A percentile compares a stretch with the other conserved stretches of the same genome.
Evolutionary conservation across 768 basidiomycete genomes (phyloP).

Genomic region (Albatrellus ellisii): DNA sequence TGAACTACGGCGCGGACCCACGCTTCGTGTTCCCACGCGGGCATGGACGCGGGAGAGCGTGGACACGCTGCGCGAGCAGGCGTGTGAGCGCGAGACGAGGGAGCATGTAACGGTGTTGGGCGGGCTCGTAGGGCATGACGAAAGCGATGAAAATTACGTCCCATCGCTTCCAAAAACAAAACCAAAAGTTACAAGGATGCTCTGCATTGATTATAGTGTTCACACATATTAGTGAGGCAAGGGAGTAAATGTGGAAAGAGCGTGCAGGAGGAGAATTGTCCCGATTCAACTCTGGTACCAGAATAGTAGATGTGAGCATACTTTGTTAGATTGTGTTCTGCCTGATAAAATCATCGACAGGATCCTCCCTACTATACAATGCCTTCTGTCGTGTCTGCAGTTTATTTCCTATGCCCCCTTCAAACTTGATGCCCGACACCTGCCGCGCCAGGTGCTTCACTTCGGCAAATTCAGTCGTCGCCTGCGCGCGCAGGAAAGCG

Average conservation of each 20-base stretch:
- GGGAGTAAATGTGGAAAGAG: too few relatives aligned
- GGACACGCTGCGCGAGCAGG: slow-evolving; percentile 23
- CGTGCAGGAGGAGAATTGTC: too few relatives aligned
- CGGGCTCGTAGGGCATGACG: slow-evolving; percentile 43
- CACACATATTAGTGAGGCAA: too few relatives aligned
- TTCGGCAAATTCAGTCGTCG: slow-evolving; percentile 56
- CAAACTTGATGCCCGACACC: slow-evolving; percentile 29
- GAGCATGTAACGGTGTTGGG: slow-evolving; percentile 25
- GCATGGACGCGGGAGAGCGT: slow-evolving; percentile 49
- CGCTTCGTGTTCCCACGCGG: slow-evolving; percentile 67
- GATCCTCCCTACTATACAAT: too few relatives aligned
- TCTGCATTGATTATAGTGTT: too few relatives aligned
- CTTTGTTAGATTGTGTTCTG: too few relatives aligned
- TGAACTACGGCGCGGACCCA: slow-evolving; percentile 68
- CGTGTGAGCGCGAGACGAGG: slow-evolving; percentile 16
- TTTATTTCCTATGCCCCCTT: slow-evolving; percentile 19
- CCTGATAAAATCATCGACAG: too few relatives aligned
- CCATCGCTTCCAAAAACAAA: too few relatives aligned
- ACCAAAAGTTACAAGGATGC: too few relatives aligned
- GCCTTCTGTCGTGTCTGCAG: too few relatives aligned
- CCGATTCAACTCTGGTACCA: too few relatives aligned
- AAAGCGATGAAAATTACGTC: slow-evolving; percentile 16
- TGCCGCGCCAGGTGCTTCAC: slow-evolving; percentile 54
- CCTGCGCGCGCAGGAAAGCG: slow-evolving; percentile 67
- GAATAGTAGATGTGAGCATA: too few relatives aligned